Evolutionary conservation across 805 yeast genomes (phyloP), one percentile per base, ranked within the genome.

Genomic region (Candida montana): DNA sequence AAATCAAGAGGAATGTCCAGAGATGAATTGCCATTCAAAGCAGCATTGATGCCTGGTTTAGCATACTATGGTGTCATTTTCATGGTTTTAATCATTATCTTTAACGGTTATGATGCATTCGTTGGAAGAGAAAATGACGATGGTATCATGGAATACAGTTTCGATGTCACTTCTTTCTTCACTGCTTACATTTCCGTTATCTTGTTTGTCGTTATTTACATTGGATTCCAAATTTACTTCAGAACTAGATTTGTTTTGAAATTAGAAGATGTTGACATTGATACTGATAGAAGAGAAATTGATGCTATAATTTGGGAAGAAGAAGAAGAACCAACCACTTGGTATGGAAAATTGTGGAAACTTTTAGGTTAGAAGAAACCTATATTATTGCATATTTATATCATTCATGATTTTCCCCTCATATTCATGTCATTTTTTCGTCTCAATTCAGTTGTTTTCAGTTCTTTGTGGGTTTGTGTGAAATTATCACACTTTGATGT

Each of bases 11-110:
- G 80, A 39, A 79, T 83, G 44, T 68, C 81, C 23, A 67, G 95
- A 54, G 79, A 80, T 50, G 70, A 73, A 10, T 68, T 86, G 44
- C 93, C 95, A 8, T 87, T 73, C 69, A 83, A 80, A 60, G 90
- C 93, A 6, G 58, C 57, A 12, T 69, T 71, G 44, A 82, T 81
- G 79, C 93, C 95, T 4, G 74, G 59, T 47, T 65, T 70, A 49
- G 83, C 90, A 2, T 80, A 77, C 62, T 81, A 83, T 53, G 74
- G 88, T 3, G 65, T 76, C 4, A 62, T 71, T 43, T 67, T 74
- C 49, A 70, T 82, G 46, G 59, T 71, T 15, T 47, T 82, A 27
- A 75, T 87, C 55, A 72, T 75, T 17, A 70, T 85, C 44, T 68
- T 86, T 47, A 93, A 87, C 64, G 95, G 95, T 33, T 86, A 75